Evolutionary conservation across 2,329 filamentous ascomycete species (phyloP).

Genomic region (Orbilia ellipsospora): DNA sequence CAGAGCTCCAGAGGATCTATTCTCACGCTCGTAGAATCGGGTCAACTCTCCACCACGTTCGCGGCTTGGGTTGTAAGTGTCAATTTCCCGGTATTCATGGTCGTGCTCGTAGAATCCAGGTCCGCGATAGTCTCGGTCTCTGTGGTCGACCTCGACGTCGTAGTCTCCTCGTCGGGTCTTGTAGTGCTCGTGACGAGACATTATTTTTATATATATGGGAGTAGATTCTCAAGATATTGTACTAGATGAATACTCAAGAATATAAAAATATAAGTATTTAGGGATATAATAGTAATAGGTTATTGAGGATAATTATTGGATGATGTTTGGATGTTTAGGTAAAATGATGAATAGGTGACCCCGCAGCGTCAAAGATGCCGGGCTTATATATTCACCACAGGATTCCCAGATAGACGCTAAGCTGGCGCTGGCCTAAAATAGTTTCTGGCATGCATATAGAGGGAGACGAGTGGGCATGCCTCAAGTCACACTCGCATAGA

Average conservation of each 20-base stretch:
- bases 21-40: slow-evolving; percentile 47
- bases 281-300: slow-evolving; percentile 15
- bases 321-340: neutral
- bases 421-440: neutral
- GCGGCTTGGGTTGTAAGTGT: slow-evolving; percentile 32
- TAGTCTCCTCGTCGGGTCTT: slow-evolving; percentile 38
- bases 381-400: slow-evolving; percentile 1
- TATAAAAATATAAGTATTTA: slow-evolving; percentile 11
- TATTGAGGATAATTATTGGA: neutral
- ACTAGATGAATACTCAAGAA: slow-evolving; percentile 1
- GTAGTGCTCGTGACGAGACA: slow-evolving; percentile 44
- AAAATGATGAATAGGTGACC: neutral
- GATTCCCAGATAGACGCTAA: neutral
- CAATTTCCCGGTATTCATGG: slow-evolving; percentile 48
- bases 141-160: slow-evolving; percentile 53
- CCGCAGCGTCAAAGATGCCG: neutral
- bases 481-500: too few species aligned
- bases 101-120: slow-evolving; percentile 51
- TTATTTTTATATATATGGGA: neutral
- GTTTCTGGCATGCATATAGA: too few species aligned
- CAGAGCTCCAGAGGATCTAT: slow-evolving; percentile 41
- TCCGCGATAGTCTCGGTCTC: slow-evolving; percentile 40
- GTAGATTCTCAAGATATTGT: too few species aligned
- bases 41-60: slow-evolving; percentile 45
- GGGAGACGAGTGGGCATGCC: too few species aligned